A percentile compares a stretch with the other conserved stretches of the same genome.
Evolutionary conservation across 2,329 filamentous ascomycete species (phyloP).

Genomic region (Monilinia polystroma): DNA sequence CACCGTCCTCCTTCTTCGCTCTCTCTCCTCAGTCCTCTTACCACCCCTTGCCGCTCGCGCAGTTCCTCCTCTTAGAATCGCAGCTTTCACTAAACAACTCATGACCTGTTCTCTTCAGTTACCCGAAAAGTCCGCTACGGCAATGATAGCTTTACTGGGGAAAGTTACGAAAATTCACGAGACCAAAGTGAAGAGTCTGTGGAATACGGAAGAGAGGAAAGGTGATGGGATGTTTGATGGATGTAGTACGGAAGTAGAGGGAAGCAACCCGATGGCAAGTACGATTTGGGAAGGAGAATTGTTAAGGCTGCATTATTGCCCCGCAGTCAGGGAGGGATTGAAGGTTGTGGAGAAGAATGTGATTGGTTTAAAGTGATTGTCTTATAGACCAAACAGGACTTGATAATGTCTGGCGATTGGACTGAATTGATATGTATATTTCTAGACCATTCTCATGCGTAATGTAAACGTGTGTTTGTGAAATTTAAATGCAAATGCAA

Average conservation of each 20-base stretch:
- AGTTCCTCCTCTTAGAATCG: constrained; percentile 79
- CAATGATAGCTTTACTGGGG: constrained; percentile 72
- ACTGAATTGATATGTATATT: constrained; percentile 13
- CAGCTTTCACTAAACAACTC: constrained; percentile 89
- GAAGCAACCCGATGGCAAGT: constrained; percentile 83
- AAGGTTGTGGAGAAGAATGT: constrained; percentile 64
- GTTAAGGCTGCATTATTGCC: constrained; percentile 80
- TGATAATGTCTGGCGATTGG: constrained; percentile 2
- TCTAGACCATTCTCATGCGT: not conserved
- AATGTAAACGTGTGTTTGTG: not conserved
- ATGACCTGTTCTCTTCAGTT: constrained; percentile 79
- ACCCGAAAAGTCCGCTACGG: constrained; percentile 84
- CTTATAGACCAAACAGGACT: not conserved
- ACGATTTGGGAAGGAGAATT: constrained; percentile 95
- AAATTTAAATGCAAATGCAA: not conserved
- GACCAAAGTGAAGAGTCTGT: constrained; percentile 78
- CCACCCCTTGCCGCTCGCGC: constrained; percentile 71
- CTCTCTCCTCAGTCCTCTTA: constrained; percentile 76
- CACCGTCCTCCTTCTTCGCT: constrained; percentile 85
- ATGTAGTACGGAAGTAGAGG: constrained; percentile 70
- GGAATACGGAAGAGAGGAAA: constrained; percentile 91
- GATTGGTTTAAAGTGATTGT: constrained; percentile 35
- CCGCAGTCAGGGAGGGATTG: constrained; percentile 75
- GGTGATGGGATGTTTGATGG: constrained; percentile 87
- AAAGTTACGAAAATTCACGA: constrained; percentile 80